Conservation (phyloP, 768 basidiomycete genomes). For the Paxillus rubicundulus region DNA sequence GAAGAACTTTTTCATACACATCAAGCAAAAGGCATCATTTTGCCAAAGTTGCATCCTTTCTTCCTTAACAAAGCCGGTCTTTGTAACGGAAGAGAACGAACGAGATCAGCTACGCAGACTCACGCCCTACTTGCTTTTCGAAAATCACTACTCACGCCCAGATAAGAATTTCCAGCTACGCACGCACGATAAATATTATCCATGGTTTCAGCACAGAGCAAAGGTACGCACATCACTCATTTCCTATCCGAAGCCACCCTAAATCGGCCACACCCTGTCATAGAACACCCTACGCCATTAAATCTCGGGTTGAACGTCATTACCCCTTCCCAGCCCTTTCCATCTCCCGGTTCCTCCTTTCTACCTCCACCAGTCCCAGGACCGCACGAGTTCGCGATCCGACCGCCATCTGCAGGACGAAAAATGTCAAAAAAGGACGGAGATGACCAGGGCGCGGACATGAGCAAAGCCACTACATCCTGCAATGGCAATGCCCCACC, state of each 20-base stretch:
- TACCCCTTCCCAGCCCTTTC: constrained; percentile 47
- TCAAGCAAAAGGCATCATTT: not conserved
- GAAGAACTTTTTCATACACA: not conserved
- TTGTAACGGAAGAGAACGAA: not conserved
- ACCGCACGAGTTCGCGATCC: constrained; percentile 65
- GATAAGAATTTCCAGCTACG: not conserved
- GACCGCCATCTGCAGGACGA: constrained; percentile 34
- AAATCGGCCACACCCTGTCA: not conserved
- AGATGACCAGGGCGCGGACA: constrained; percentile 3
- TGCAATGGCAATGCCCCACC: constrained; percentile 2
- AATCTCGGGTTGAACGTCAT: constrained; percentile 34
- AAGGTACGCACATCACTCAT: constrained; percentile 1
- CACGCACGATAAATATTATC: not conserved
- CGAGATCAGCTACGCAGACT: not conserved
- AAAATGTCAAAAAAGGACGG: constrained; percentile 26
- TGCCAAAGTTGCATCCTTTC: too few relatives aligned
- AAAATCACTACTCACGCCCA: not conserved
- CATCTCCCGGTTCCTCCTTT: constrained; percentile 66
- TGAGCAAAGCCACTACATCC: not conserved
- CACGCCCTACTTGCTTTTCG: not conserved
- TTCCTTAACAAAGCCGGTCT: constrained; percentile 6
- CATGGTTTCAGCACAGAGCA: constrained; percentile 5
- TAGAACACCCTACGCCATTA: constrained; percentile 2
- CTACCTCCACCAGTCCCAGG: constrained; percentile 65
- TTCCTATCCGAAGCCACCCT: not conserved